phyloP scores from a whole-genome alignment of 2,329 filamentous ascomycete species.

The Emergomyces pasteurianus region DNA sequence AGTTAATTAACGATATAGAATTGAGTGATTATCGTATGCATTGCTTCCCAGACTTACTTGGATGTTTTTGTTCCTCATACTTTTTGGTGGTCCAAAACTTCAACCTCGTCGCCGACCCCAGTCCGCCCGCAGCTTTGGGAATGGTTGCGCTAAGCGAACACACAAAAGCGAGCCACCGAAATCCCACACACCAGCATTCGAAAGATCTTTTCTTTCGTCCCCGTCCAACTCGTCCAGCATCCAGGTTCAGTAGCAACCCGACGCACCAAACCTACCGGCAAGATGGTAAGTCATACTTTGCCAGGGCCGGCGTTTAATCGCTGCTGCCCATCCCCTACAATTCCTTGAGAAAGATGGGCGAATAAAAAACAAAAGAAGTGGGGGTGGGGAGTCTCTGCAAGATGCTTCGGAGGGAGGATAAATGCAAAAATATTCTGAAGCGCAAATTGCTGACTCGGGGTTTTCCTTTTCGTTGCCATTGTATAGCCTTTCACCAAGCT shows the following conservation, averaged over 20 bases:
- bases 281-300: constrained; percentile 32
- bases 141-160: constrained; percentile 32
- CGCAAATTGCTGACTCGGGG: constrained; percentile 99
- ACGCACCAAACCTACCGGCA: constrained; percentile 26
- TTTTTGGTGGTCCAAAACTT: neutral
- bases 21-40: no score
- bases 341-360: constrained; percentile 5
- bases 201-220: constrained; percentile 15
- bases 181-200: constrained; percentile 11
- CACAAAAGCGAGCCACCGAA: constrained; percentile 29
- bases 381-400: constrained; percentile 72
- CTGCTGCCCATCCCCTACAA: constrained; percentile 7
- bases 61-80: neutral
- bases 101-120: constrained; percentile 29
- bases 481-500: constrained; percentile 78
- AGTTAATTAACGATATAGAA: no score
- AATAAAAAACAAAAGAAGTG: constrained; percentile 14
- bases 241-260: constrained; percentile 5
- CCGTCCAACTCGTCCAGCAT: constrained; percentile 24
- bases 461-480: constrained; percentile 25
- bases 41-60: neutral
- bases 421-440: constrained; percentile 57
- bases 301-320: constrained; percentile 11
- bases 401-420: constrained; percentile 78
- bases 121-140: constrained; percentile 17